Percentiles rank a stretch among this genome's conserved stretches.
phyloP scores from a whole-genome alignment of 1,284 basidiomycete genomes.

The Tremellales sp. region DNA sequence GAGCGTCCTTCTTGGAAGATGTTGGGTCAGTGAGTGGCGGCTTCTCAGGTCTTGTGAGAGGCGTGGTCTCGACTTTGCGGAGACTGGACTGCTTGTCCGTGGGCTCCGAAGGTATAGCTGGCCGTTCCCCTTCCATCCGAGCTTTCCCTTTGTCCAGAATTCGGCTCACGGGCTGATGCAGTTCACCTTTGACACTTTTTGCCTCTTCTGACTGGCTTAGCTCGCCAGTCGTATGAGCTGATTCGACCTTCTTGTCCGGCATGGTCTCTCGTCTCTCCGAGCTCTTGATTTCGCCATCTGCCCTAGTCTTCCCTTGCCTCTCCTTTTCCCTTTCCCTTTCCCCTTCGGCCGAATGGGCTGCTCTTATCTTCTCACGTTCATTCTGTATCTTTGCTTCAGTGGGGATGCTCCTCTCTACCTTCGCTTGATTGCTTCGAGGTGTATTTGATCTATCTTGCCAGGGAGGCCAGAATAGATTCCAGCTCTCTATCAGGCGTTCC shows the following conservation, averaged over 20 bases:
- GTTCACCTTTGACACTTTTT: background rate
- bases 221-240: too few relatives aligned
- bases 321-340: background rate
- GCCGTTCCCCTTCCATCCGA: conserved; percentile 20
- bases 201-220: conserved; percentile 6
- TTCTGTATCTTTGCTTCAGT: too few relatives aligned
- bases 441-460: conserved; percentile 23
- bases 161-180: background rate
- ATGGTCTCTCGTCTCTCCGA: background rate
- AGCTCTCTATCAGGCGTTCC: conserved; percentile 16
- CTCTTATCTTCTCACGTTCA: too few relatives aligned
- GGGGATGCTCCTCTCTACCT: background rate
- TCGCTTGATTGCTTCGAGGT: background rate
- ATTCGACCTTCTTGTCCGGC: too few relatives aligned
- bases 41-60: too few relatives aligned
- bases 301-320: background rate
- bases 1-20: background rate
- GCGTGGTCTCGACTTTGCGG: too few relatives aligned
- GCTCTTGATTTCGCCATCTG: background rate
- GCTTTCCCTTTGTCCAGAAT: conserved; percentile 12
- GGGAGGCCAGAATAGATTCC: conserved; percentile 32
- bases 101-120: background rate
- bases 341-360: too few relatives aligned
- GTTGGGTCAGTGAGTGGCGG: background rate
- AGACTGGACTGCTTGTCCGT: background rate